Conservation (phyloP, 2,329 filamentous ascomycete species). For the Epichloe coenophiala region DNA sequence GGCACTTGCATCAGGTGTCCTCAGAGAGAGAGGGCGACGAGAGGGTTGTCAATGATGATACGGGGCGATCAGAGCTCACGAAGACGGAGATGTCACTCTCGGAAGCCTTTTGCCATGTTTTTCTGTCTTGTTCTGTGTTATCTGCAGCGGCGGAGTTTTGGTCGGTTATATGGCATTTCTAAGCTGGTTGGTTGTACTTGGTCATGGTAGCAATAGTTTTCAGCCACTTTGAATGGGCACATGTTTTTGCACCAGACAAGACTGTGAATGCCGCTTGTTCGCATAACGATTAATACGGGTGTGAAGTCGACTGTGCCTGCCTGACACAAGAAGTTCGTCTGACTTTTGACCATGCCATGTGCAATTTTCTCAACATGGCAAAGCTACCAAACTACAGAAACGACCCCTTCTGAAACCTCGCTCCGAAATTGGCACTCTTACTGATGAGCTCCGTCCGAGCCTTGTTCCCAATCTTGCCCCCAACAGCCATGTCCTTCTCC, state of each 20-base stretch:
- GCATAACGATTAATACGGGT: no score
- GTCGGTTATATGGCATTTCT: conserved; percentile 14
- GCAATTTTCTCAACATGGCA: no score
- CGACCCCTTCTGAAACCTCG: conserved; percentile 66
- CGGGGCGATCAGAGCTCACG: neutral
- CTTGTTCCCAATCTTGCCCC: conserved; percentile 54
- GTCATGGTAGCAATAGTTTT: neutral
- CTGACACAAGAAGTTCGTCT: no score
- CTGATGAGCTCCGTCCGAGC: conserved; percentile 69
- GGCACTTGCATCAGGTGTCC: no score
- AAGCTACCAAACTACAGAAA: conserved; percentile 24
- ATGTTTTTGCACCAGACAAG: neutral
- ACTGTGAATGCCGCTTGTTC: no score
- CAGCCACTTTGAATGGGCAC: neutral
- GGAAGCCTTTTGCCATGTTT: conserved; percentile 8
- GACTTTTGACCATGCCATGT: no score
- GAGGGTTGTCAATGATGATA: no score
- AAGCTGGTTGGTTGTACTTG: conserved; percentile 11
- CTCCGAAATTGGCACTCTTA: conserved; percentile 68
- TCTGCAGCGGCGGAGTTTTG: conserved; percentile 22
- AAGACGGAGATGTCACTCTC: conserved; percentile 13
- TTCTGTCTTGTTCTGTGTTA: conserved; percentile 8
- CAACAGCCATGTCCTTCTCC: conserved; percentile 84
- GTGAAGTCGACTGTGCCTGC: no score
- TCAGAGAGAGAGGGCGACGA: no score